A percentile compares a stretch with the other conserved stretches of the same genome.
These are phyloP conservation scores for Neopestalotiopsis sp. DNA, from an alignment of 2,329 filamentous ascomycete genomes.

Conservation along the genomic window DNA sequence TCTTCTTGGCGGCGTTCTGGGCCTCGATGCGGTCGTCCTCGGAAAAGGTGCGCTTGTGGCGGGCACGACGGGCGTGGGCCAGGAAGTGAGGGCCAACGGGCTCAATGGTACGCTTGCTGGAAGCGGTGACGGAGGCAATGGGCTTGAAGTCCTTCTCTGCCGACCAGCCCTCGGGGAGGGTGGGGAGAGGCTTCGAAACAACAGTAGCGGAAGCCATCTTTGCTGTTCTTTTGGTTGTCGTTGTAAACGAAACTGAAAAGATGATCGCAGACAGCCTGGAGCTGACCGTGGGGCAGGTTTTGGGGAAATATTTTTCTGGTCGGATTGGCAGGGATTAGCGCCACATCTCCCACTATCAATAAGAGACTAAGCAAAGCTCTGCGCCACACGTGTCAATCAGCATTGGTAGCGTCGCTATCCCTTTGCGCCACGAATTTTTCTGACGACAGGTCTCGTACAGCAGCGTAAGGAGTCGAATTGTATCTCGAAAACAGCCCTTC, in stretches of 20 bases:
- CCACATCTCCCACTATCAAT: background rate
- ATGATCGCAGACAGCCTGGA: conserved; percentile 14
- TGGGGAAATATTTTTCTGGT: conserved; percentile 18
- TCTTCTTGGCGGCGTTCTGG: conserved; percentile 91
- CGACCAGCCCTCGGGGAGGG: conserved; percentile 80
- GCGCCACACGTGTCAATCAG: background rate
- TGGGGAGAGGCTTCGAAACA: conserved; percentile 70
- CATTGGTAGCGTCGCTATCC: background rate
- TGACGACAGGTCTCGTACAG: background rate
- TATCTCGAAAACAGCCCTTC: background rate
- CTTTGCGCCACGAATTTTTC: conserved; percentile 13
- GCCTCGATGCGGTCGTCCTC: conserved; percentile 98
- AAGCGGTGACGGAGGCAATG: conserved; percentile 74
- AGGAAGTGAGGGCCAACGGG: conserved; percentile 97
- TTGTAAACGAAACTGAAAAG: conserved; percentile 12
- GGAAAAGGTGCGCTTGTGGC: conserved; percentile 96
- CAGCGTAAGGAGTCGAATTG: background rate
- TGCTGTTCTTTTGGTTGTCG: conserved; percentile 21
- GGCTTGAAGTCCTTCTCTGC: conserved; percentile 93
- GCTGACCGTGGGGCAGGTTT: conserved; percentile 21
- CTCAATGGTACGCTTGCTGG: conserved; percentile 88
- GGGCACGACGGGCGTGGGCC: conserved; percentile 92
- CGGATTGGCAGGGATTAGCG: conserved; percentile 6
- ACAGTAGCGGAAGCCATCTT: conserved; percentile 70
- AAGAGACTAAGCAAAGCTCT: background rate